Conservation (phyloP, 345 rosid genomes). For the Reutealis trisperma region DNA sequence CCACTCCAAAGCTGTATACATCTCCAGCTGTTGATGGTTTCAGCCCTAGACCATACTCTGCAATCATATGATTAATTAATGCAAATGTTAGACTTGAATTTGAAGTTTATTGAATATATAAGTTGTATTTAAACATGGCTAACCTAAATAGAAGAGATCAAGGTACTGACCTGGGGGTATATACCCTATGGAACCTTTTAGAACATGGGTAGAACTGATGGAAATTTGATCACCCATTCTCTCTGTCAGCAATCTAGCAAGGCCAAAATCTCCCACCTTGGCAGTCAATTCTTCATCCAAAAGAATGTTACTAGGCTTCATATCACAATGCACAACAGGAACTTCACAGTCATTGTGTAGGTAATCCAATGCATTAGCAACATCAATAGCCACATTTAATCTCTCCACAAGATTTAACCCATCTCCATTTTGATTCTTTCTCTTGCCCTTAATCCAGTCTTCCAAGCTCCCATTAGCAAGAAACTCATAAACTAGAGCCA, state of each 20-base stretch:
- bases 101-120: no score
- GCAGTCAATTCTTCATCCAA: slow-evolving; percentile 23
- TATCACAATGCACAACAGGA: slow-evolving; percentile 60
- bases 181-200: neutral
- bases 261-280: slow-evolving; percentile 55
- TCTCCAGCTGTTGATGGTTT: slow-evolving; percentile 50
- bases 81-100: no score
- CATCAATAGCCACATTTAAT: slow-evolving; percentile 47
- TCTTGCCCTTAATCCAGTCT: slow-evolving; percentile 47
- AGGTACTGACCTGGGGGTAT: neutral
- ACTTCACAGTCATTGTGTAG: slow-evolving; percentile 49
- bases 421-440: slow-evolving; percentile 30
- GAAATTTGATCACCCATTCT: slow-evolving; percentile 7
- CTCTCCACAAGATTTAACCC: slow-evolving; percentile 44
- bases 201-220: neutral
- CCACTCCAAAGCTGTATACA: slow-evolving; percentile 44
- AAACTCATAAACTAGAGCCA: slow-evolving; percentile 56
- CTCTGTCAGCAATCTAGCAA: slow-evolving; percentile 41
- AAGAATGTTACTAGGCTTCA: neutral
- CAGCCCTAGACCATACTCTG: slow-evolving; percentile 53
- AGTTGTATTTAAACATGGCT: no score
- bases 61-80: neutral
- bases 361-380: slow-evolving; percentile 50
- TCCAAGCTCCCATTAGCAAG: slow-evolving; percentile 48
- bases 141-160: neutral